These are phyloP conservation scores for Pyrenophora tritici-repentis DNA, from an alignment of 2,329 filamentous ascomycete genomes.

Conservation along the genomic window DNA sequence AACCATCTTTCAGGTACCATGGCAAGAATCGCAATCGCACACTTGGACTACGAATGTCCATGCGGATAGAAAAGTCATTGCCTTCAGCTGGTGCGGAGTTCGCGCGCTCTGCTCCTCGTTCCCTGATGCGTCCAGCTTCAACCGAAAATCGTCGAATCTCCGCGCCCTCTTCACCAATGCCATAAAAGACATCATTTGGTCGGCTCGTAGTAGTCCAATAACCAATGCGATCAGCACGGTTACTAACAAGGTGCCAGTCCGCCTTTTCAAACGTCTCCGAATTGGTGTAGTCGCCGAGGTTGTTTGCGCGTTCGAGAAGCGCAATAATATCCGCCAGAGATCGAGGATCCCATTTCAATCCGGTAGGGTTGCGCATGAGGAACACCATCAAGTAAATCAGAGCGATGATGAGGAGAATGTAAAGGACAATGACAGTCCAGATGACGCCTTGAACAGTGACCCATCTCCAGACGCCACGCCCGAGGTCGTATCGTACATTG, in stretches of 20 bases:
- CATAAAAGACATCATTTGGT: constrained; percentile 73
- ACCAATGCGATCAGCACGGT: constrained; percentile 73
- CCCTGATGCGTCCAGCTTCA: constrained; percentile 54
- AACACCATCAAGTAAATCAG: constrained; percentile 64
- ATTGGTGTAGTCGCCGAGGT: constrained; percentile 71
- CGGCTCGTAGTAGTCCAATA: constrained; percentile 78
- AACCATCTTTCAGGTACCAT: constrained; percentile 72
- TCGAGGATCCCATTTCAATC: constrained; percentile 82
- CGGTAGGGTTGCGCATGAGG: constrained; percentile 69
- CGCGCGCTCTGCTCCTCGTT: constrained; percentile 47
- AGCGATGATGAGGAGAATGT: constrained; percentile 67
- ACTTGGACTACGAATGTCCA: constrained; percentile 57
- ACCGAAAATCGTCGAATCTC: constrained; percentile 57
- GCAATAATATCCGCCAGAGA: constrained; percentile 81
- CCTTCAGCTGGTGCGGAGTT: constrained; percentile 15
- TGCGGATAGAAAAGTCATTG: constrained; percentile 53
- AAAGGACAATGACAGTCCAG: constrained; percentile 77
- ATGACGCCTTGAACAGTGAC: constrained; percentile 75
- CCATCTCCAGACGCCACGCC: constrained; percentile 74
- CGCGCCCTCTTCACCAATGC: constrained; percentile 69
- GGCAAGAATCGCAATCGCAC: constrained; percentile 72
- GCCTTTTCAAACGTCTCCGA: constrained; percentile 65
- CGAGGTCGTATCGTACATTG: constrained; percentile 64
- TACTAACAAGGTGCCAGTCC: constrained; percentile 60
- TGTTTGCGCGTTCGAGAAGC: constrained; percentile 79